Conservation (phyloP, 441 rosid genomes). For the Populus hybrid region DNA sequence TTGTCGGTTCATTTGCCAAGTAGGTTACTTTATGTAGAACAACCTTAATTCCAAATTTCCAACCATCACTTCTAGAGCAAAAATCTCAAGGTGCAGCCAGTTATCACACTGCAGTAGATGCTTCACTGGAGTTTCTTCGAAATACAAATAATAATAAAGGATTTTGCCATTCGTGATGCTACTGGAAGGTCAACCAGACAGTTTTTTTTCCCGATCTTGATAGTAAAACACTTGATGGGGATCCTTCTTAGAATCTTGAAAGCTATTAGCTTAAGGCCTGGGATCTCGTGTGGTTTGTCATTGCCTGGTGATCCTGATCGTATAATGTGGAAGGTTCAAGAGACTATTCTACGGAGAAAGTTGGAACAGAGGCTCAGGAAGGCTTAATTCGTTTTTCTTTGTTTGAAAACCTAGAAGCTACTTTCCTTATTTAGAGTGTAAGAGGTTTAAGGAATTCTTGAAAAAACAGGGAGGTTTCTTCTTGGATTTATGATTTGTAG, state of each 20-base stretch:
- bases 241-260: background rate
- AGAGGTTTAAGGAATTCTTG: background rate
- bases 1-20: background rate
- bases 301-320: background rate
- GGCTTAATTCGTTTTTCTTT: background rate
- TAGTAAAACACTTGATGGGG: background rate
- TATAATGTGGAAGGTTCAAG: background rate
- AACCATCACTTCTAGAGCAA: background rate
- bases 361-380: background rate
- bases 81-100: background rate
- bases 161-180: background rate
- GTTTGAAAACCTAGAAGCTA: background rate
- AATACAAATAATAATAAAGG: background rate
- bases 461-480: background rate
- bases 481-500: background rate
- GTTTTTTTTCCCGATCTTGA: too few relatives aligned
- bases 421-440: background rate
- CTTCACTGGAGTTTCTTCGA: background rate
- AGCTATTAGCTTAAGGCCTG: background rate
- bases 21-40: background rate
- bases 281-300: background rate
- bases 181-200: background rate
- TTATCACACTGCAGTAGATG: background rate
- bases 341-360: background rate
- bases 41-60: constrained; percentile 5